Base-by-base conservation (phyloP, 352 stramenopile species). In the Phytophthora citrophthora region DNA sequence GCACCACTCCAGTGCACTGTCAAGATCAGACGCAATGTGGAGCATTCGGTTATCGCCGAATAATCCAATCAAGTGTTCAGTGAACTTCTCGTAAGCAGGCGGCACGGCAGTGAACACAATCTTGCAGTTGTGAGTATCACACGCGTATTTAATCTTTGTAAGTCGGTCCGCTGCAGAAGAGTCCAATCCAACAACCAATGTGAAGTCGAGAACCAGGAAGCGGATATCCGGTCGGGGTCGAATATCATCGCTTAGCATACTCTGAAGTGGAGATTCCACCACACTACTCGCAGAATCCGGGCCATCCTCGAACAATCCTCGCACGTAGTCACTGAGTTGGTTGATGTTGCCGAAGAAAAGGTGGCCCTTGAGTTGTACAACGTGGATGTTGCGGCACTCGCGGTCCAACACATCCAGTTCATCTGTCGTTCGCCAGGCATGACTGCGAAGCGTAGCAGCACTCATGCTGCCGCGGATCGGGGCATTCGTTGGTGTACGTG, bases 331-430 rank as follows among this genome's bases (percentile, higher is more conserved):
- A 44, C 77, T 97, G 7, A 98, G 77, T 43, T 89, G 79, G 61
- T 94, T 94, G 31, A 93, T 78, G 68, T 98, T 98, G 24, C 92
- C 91, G 61, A 97, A 97, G 72, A 97, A 97, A 44, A 93, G 70
- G 18, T 92, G 82, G 4, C 84, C 86, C 53, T 90, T 87, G 18
- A 94, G 72, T 53, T 94, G 85, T 6, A 93, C 62, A 26, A 88
- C 84, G 36, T 95, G 82, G 36, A 98, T 96, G 61, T 81, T 79
- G 16, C 82, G 75, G 50, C 83, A 89, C 46, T 94, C 88, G 0
- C 74, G 85, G 16, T 87, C 79, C 10, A 93, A 57, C 50, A 83
- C 73, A 27, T 97, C 83, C 27, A 98, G 63, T 61, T 97, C 94
- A 31, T 83, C 76, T 27, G 83, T 88, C 6, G 90, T 86, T 6